A percentile compares a stretch with the other conserved stretches of the same genome.
phyloP scores from a whole-genome alignment of 2,329 filamentous ascomycete species.

The Lizonia empirigonia region DNA sequence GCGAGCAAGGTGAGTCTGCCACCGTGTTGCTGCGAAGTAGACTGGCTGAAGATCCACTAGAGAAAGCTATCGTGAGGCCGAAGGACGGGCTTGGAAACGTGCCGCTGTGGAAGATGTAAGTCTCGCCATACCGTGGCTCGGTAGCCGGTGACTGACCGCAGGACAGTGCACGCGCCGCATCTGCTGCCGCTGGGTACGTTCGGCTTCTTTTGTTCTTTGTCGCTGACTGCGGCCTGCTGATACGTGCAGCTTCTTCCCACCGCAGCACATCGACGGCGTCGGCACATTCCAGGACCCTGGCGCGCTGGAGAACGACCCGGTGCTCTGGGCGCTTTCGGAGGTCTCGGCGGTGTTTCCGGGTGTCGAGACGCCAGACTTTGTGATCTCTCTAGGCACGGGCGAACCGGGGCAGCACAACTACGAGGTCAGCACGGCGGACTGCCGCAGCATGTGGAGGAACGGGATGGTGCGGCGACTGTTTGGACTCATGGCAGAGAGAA shows the following conservation, averaged over 20 bases:
- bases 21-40: background rate
- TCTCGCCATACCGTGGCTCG: background rate
- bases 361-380: slow-evolving; percentile 24
- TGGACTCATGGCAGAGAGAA: background rate
- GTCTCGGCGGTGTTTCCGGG: slow-evolving; percentile 19
- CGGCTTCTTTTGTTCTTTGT: background rate
- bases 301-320: slow-evolving; percentile 21
- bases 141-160: background rate
- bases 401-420: slow-evolving; percentile 3
- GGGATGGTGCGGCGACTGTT: background rate
- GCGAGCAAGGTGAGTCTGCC: slow-evolving; percentile 11
- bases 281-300: slow-evolving; percentile 27
- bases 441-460: background rate
- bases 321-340: slow-evolving; percentile 24
- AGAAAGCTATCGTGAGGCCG: slow-evolving; percentile 16
- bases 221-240: slow-evolving; percentile 5
- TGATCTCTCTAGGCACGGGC: slow-evolving; percentile 27
- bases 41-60: no score
- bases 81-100: slow-evolving; percentile 20
- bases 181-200: background rate
- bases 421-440: background rate
- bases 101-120: slow-evolving; percentile 26
- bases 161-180: background rate
- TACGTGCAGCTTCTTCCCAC: slow-evolving; percentile 24
- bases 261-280: slow-evolving; percentile 22